These are phyloP conservation scores for Voacanga thouarsii DNA, from an alignment of 257 asterid genomes.

Conservation along the genomic window DNA sequence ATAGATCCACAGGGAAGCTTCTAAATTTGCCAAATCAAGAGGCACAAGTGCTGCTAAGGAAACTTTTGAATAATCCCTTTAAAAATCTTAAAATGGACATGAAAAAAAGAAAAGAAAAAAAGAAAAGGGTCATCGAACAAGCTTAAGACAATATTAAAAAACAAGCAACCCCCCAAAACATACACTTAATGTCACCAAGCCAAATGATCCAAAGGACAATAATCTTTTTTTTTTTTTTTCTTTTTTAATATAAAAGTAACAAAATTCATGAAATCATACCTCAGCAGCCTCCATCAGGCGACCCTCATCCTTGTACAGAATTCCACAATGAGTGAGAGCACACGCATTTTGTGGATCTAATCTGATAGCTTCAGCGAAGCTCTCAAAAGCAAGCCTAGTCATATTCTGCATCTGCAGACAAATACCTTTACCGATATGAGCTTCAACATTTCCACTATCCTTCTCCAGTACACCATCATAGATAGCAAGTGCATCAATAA, in stretches of 20 bases:
- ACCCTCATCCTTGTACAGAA: constrained; percentile 89
- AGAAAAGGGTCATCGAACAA: neutral
- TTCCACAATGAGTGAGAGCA: constrained; percentile 90
- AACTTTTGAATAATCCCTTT: neutral
- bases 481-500: constrained; percentile 75
- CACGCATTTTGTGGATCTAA: constrained; percentile 86
- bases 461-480: constrained; percentile 73
- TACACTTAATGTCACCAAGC: neutral
- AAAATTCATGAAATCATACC: constrained; percentile 44
- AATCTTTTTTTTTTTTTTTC: neutral
- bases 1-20: neutral
- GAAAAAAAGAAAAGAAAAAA: neutral
- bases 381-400: constrained; percentile 76
- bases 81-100: neutral
- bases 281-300: constrained; percentile 94
- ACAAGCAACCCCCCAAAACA: neutral
- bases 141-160: too few relatives aligned
- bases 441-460: constrained; percentile 69
- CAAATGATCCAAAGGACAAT: neutral
- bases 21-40: neutral
- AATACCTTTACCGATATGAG: constrained; percentile 92
- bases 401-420: constrained; percentile 92
- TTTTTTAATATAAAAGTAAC: neutral
- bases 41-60: neutral
- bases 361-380: constrained; percentile 81